These are phyloP conservation scores for Dalbergia oliveri DNA, from an alignment of 306 rosid species.

Conservation along the genomic window DNA sequence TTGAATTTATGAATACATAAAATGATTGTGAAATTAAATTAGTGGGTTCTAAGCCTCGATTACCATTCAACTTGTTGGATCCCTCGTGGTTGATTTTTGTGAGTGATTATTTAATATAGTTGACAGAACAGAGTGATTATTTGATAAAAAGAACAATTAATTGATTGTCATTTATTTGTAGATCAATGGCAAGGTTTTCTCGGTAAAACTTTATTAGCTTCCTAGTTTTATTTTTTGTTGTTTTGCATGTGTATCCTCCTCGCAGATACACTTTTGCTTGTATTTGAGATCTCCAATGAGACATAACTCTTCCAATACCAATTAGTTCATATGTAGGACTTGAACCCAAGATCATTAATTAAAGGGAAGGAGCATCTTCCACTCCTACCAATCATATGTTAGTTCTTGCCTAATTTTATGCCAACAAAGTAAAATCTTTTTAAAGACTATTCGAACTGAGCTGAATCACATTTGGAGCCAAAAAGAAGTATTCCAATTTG, in stretches of 20 bases:
- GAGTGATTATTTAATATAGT: too few relatives aligned
- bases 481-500: not conserved
- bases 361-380: too few relatives aligned
- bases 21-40: slow-evolving; percentile 36
- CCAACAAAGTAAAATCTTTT: not conserved
- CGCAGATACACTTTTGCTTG: too few relatives aligned
- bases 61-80: not conserved
- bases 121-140: not conserved
- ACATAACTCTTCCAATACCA: too few relatives aligned
- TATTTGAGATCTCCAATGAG: too few relatives aligned
- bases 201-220: not conserved
- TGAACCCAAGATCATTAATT: too few relatives aligned
- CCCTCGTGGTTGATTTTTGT: slow-evolving; percentile 1
- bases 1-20: slow-evolving; percentile 24
- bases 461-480: not conserved
- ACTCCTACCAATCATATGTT: too few relatives aligned
- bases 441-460: not conserved
- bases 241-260: too few relatives aligned
- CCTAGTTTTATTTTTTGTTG: too few relatives aligned
- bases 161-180: not conserved
- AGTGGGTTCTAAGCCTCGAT: slow-evolving; percentile 25
- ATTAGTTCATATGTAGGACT: too few relatives aligned
- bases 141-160: not conserved
- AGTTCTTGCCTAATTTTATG: not conserved
- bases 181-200: slow-evolving; percentile 1